These are phyloP conservation scores for Penicillium angulare DNA, from an alignment of 495 filamentous ascomycete species.

Conservation along the genomic window DNA sequence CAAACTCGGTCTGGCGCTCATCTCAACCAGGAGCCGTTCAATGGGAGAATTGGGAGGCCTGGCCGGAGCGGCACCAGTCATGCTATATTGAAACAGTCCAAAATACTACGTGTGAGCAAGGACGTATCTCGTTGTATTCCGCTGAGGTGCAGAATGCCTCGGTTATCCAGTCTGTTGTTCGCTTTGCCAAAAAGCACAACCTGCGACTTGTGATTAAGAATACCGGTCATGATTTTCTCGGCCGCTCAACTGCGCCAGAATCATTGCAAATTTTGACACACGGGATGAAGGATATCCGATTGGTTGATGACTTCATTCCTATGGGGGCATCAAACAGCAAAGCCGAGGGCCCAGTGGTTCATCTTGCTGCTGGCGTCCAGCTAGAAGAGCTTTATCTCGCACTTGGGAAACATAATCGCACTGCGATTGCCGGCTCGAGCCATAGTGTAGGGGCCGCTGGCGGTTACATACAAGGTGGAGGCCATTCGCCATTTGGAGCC, in stretches of 20 bases:
- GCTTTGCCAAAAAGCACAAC: slow-evolving; percentile 29
- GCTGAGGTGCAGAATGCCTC: slow-evolving; percentile 24
- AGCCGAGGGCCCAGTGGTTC: slow-evolving; percentile 37
- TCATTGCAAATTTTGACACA: slow-evolving; percentile 55
- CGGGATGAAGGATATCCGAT: slow-evolving; percentile 40
- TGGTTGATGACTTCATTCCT: slow-evolving; percentile 30
- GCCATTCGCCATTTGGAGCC: slow-evolving; percentile 46
- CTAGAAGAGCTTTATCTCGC: slow-evolving; percentile 42
- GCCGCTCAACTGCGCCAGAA: slow-evolving; percentile 52
- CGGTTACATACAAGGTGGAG: slow-evolving; percentile 57
- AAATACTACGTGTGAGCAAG: slow-evolving; percentile 22
- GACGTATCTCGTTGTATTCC: slow-evolving; percentile 41
- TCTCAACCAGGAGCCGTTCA: slow-evolving; percentile 40
- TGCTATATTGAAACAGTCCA: slow-evolving; percentile 49
- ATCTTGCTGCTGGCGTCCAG: slow-evolving; percentile 54
- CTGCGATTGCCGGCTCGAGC: slow-evolving; percentile 15
- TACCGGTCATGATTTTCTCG: slow-evolving; percentile 54
- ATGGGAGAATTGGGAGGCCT: slow-evolving; percentile 48
- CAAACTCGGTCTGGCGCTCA: slow-evolving; percentile 24
- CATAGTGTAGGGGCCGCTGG: slow-evolving; percentile 34
- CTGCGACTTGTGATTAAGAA: slow-evolving; percentile 55
- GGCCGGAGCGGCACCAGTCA: slow-evolving; percentile 53
- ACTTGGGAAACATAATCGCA: slow-evolving; percentile 21
- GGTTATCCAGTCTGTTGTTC: slow-evolving; percentile 39
- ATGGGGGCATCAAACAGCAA: slow-evolving; percentile 8